A percentile compares a stretch with the other conserved stretches of the same genome.
Conservation (phyloP, 1,284 basidiomycete genomes). For the Austroboletus niveus region DNA sequence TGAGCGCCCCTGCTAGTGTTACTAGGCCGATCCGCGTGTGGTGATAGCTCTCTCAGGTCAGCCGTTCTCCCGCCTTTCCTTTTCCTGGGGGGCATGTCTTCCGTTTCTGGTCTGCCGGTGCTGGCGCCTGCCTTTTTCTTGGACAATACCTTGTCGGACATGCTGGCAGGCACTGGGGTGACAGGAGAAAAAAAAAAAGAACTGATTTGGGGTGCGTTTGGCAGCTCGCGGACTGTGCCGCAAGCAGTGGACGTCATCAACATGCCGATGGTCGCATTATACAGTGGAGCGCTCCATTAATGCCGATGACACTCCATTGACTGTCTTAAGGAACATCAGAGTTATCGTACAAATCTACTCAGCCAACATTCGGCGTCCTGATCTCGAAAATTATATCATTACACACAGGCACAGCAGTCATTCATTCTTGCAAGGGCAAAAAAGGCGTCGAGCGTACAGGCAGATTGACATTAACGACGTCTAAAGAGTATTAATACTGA, state of each 20-base stretch:
- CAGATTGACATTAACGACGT: conserved; percentile 31
- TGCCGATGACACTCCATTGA: too few species aligned
- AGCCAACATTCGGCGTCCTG: neutral
- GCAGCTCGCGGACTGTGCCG: conserved; percentile 16
- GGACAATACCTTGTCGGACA: conserved; percentile 29
- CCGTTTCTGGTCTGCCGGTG: conserved; percentile 15
- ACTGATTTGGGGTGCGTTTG: conserved; percentile 29
- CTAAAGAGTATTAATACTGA: conserved; percentile 35
- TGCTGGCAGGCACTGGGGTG: conserved; percentile 14
- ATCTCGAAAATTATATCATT: neutral
- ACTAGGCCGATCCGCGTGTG: conserved; percentile 11
- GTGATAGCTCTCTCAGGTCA: conserved; percentile 9
- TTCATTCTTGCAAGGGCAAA: neutral
- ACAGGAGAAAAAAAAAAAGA: conserved; percentile 11
- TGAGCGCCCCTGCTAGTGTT: conserved; percentile 15
- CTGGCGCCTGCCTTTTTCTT: conserved; percentile 22
- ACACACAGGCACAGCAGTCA: neutral
- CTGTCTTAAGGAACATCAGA: too few species aligned
- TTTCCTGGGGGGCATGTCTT: conserved; percentile 25
- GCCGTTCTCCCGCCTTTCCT: conserved; percentile 25
- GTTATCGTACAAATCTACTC: too few species aligned
- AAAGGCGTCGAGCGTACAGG: conserved; percentile 18
- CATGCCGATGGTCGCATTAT: too few species aligned
- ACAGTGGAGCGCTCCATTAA: too few species aligned
- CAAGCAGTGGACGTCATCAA: neutral